Evolutionary conservation across 1,139 yeast genomes (phyloP).

Genomic region (Suhomyces wounanorum): DNA sequence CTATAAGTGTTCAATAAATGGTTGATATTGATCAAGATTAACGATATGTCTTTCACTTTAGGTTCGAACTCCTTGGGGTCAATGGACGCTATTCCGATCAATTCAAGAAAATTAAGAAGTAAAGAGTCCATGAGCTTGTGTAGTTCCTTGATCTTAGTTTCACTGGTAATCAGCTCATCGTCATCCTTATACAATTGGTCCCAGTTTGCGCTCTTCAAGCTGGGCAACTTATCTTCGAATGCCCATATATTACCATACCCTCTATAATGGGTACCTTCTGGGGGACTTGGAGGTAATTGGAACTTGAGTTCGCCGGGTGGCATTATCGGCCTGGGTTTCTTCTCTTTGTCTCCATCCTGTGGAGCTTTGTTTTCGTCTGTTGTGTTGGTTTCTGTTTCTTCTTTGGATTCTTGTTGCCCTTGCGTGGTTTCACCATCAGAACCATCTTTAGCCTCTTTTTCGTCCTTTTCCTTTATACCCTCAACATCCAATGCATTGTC

Average conservation of each 20-base stretch:
- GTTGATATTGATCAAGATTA: conserved; percentile 79
- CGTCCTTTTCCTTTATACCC: background rate
- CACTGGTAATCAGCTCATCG: conserved; percentile 50
- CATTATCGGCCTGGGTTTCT: background rate
- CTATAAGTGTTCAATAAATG: conserved; percentile 82
- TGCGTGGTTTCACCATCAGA: background rate
- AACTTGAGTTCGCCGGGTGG: conserved; percentile 49
- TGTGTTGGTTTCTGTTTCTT: conserved; percentile 3
- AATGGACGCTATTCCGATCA: conserved; percentile 69
- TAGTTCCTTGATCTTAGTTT: conserved; percentile 61
- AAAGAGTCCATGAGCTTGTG: conserved; percentile 70
- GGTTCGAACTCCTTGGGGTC: conserved; percentile 67
- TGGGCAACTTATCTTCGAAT: conserved; percentile 67
- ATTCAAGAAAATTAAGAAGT: conserved; percentile 69
- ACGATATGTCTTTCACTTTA: conserved; percentile 70
- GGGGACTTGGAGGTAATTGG: conserved; percentile 67
- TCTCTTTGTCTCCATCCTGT: background rate
- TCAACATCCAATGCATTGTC: background rate
- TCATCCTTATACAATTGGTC: conserved; percentile 58
- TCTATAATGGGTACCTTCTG: conserved; percentile 61
- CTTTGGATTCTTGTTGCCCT: background rate
- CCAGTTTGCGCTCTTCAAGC: conserved; percentile 67
- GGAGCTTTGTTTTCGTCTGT: background rate
- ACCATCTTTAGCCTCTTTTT: background rate
- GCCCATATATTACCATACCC: conserved; percentile 87